Conservation (phyloP, 2,329 filamentous ascomycete genomes). For the Ophiostoma sp. region DNA sequence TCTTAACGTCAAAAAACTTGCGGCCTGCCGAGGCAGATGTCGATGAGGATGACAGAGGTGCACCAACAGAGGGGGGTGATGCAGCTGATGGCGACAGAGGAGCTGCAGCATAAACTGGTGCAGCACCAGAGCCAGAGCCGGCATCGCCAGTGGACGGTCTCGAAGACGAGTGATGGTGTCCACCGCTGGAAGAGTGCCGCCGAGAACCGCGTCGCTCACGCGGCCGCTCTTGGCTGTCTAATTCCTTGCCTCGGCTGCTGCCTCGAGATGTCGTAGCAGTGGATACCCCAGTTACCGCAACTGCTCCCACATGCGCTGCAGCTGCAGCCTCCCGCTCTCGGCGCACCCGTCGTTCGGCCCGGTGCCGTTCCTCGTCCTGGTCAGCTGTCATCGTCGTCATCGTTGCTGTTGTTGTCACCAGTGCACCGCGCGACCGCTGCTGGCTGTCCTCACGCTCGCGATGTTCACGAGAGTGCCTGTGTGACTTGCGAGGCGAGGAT, state of each 20-base stretch:
- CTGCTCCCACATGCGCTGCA: slow-evolving; percentile 28
- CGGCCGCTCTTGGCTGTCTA: slow-evolving; percentile 26
- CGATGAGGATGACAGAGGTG: slow-evolving; percentile 14
- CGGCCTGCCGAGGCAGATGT: slow-evolving; percentile 24
- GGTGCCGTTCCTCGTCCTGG: slow-evolving; percentile 35
- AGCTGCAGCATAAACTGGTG: not conserved
- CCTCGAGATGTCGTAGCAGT: slow-evolving; percentile 22
- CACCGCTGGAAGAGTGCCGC: slow-evolving; percentile 25
- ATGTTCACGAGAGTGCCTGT: slow-evolving; percentile 12
- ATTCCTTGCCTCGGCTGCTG: slow-evolving; percentile 28
- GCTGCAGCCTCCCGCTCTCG: slow-evolving; percentile 32
- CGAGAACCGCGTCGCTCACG: slow-evolving; percentile 30
- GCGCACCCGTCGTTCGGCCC: slow-evolving; percentile 42
- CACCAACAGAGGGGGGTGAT: slow-evolving; percentile 18
- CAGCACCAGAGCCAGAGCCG: not conserved
- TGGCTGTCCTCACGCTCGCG: slow-evolving; percentile 19
- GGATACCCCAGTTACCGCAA: slow-evolving; percentile 29
- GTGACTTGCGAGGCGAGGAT: slow-evolving; percentile 26
- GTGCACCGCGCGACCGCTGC: slow-evolving; percentile 6
- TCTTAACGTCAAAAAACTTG: slow-evolving; percentile 33
- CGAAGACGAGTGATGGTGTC: slow-evolving; percentile 21
- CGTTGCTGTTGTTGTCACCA: slow-evolving; percentile 18
- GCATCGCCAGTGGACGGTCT: slow-evolving; percentile 25
- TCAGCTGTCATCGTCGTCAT: slow-evolving; percentile 30
- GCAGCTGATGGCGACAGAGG: not conserved